Conservation (phyloP, 2,329 filamentous ascomycete species). For the Botrytis hyacinthi region DNA sequence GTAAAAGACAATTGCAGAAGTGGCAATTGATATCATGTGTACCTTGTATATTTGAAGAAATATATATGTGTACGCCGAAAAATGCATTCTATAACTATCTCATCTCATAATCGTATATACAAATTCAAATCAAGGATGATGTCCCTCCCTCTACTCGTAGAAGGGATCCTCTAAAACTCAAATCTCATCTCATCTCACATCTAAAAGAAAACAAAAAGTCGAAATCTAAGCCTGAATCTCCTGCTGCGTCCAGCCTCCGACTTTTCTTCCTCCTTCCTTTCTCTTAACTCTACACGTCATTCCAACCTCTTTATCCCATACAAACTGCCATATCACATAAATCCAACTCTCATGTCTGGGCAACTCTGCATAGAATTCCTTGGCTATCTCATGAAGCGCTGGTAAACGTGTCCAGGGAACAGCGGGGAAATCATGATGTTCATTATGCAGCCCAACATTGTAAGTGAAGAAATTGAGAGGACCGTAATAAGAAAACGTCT, state of each 20-base stretch:
- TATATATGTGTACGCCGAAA: not conserved
- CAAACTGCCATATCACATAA: constrained; percentile 92
- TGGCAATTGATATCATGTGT: not conserved
- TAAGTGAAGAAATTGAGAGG: constrained; percentile 89
- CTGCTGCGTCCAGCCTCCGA: constrained; percentile 65
- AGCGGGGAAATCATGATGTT: constrained; percentile 98
- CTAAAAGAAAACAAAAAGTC: not conserved
- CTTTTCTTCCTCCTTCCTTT: constrained; percentile 67
- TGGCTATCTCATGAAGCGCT: constrained; percentile 72
- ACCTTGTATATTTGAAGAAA: not conserved
- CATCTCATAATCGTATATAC: constrained; percentile 4
- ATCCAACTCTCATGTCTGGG: constrained; percentile 89
- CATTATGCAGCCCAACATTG: constrained; percentile 97
- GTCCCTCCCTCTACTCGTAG: not conserved
- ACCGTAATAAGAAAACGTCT: constrained; percentile 97
- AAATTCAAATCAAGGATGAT: not conserved
- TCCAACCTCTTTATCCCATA: constrained; percentile 84
- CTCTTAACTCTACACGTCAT: constrained; percentile 92
- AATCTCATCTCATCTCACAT: not conserved
- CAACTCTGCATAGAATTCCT: constrained; percentile 87
- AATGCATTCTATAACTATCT: constrained; percentile 7
- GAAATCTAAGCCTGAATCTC: constrained; percentile 59
- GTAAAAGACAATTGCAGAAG: not conserved
- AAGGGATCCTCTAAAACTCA: not conserved
- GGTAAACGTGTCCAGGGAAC: constrained; percentile 90